Base-by-base conservation (phyloP, 345 rosid genomes). In the Erucastrum elatum region DNA sequence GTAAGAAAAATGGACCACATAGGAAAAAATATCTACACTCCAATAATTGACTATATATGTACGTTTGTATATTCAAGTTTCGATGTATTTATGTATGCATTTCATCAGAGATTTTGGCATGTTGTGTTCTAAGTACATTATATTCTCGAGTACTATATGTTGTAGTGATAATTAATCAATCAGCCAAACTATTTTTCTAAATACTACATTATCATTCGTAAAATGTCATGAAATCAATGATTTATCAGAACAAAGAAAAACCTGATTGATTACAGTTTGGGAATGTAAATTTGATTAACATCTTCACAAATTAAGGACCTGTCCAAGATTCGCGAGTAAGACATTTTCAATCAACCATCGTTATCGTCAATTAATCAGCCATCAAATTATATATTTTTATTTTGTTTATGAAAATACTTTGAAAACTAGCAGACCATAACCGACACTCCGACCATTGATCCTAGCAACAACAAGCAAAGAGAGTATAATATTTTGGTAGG, bases 381-480 rank as follows among this genome's bases (percentile, higher is more conserved):
- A 39, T 46, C 29, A 29, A 29, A 6, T 13, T 62, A 70, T 62
- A 33, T 25, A 51, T 3, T 3, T 56, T 9, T 58, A 51, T 49
- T 4, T 31, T 6, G 34, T 17, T 63, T 5, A 41, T 30, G 37
- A 17, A 29, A 58, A 29, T 59, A 15, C 9, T 61, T 2, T 6
- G 25, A 31, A 62, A 63, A 30, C 66, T 30, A 65, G 64, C 69
- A 72, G 74, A 72, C 74, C 74, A 67, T 59, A 78, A 59, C 77
- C 74, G 82, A 72, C 82, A 78, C 63, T 78, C 68, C n/a, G 21
- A 78, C 73, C 68, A 66, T 25, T 30, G 41, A 78, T 78, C 41
- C 13, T 26, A 66, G n/a, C 69, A 78, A 64, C 74, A 44, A 72
- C 66, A 27, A 44, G 73, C 82, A 72, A 66, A 31, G 16, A 37